Percentiles rank a stretch among this genome's conserved stretches.
These are phyloP conservation scores for Leptographium radiaticola DNA, from an alignment of 2,329 filamentous ascomycete genomes.

Conservation along the genomic window DNA sequence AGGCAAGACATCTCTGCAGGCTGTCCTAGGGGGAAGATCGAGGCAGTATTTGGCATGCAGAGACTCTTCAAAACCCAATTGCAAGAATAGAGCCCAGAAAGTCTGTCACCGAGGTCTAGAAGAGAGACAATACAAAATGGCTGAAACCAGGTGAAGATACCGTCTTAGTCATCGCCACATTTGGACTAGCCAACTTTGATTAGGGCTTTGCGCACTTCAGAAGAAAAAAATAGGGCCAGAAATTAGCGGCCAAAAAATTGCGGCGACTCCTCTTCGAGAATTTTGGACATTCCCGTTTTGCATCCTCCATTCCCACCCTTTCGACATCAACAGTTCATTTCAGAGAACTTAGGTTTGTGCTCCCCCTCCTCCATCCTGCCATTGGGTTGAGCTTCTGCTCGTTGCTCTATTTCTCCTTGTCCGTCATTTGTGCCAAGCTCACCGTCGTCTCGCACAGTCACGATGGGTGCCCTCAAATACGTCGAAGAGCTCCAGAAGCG, in stretches of 20 bases:
- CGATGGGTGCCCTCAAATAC: conserved; percentile 99
- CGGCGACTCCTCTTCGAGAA: neutral
- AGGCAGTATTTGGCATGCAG: too few species aligned
- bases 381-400: neutral
- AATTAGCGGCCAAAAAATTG: neutral
- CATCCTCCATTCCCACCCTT: neutral
- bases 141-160: too few species aligned
- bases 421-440: neutral
- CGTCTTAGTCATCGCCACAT: neutral
- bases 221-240: neutral
- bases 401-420: neutral
- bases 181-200: neutral
- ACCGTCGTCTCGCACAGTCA: conserved; percentile 26
- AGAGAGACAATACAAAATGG: too few species aligned
- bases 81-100: too few species aligned
- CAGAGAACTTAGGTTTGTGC: conserved; percentile 2
- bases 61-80: too few species aligned
- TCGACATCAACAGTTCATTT: neutral
- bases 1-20: too few species aligned
- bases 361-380: neutral
- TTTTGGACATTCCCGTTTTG: neutral
- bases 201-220: neutral
- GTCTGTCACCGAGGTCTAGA: too few species aligned
- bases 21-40: too few species aligned
- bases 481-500: conserved; percentile 99